A percentile compares a stretch with the other conserved stretches of the same genome.
phyloP scores from a whole-genome alignment of 2,329 filamentous ascomycete species.

The Fusarium verrucosum region DNA sequence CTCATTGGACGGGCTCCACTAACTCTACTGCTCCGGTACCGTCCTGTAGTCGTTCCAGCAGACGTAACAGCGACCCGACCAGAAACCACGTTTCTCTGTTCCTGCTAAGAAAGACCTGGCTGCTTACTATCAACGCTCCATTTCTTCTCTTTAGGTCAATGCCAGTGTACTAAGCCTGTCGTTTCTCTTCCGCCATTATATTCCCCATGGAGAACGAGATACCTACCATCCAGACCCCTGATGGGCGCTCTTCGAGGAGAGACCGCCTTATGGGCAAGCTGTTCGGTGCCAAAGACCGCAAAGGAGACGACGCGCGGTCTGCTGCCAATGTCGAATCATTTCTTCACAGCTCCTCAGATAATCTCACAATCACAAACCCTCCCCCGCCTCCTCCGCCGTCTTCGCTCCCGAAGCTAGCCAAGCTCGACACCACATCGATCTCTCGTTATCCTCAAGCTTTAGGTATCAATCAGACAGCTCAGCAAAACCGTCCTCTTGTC shows the following conservation, averaged over 20 bases:
- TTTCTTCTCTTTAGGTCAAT: slow-evolving; percentile 42
- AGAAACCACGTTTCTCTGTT: slow-evolving; percentile 24
- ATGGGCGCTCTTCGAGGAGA: slow-evolving; percentile 56
- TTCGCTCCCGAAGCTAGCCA: slow-evolving; percentile 59
- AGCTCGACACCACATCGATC: slow-evolving; percentile 65
- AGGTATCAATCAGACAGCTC: slow-evolving; percentile 55
- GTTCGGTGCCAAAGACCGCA: slow-evolving; percentile 60
- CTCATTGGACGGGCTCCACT: slow-evolving; percentile 45
- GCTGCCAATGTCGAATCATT: slow-evolving; percentile 66
- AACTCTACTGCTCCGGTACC: slow-evolving; percentile 34
- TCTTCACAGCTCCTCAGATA: slow-evolving; percentile 65
- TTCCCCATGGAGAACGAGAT: slow-evolving; percentile 58
- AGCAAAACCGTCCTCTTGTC: slow-evolving; percentile 56
- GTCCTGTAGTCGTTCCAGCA: slow-evolving; percentile 36
- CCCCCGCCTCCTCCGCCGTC: slow-evolving; percentile 56
- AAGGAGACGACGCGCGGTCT: slow-evolving; percentile 48
- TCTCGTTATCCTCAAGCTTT: slow-evolving; percentile 65
- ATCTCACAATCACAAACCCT: slow-evolving; percentile 62
- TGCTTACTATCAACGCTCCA: slow-evolving; percentile 33
- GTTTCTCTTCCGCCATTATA: slow-evolving; percentile 30
- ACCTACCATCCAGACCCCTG: slow-evolving; percentile 49
- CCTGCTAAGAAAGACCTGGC: slow-evolving; percentile 24
- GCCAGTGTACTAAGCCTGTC: slow-evolving; percentile 39
- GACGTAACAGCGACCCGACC: slow-evolving; percentile 23
- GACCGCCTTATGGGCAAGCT: slow-evolving; percentile 72